phyloP scores from a whole-genome alignment of 2,329 filamentous ascomycete genomes.

The Diplodia seriata region DNA sequence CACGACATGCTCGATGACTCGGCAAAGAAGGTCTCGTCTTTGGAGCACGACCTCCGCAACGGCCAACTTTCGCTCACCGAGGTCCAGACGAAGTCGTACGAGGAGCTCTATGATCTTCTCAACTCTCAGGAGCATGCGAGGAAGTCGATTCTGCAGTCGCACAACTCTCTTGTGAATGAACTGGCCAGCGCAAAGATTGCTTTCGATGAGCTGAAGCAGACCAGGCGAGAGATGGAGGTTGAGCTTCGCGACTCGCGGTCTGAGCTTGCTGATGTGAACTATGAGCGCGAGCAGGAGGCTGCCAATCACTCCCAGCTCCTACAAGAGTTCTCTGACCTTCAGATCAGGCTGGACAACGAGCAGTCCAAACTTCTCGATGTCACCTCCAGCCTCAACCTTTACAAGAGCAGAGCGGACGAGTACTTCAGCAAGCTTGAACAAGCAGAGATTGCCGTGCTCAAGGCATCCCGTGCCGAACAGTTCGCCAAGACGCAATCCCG shows the following conservation, averaged over 20 bases:
- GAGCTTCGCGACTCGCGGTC: constrained; percentile 84
- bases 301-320: constrained; percentile 87
- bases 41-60: constrained; percentile 85
- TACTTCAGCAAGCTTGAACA: constrained; percentile 98
- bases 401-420: constrained; percentile 91
- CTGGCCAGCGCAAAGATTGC: constrained; percentile 85
- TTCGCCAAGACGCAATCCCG: constrained; percentile 89
- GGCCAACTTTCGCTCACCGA: constrained; percentile 90
- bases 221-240: constrained; percentile 79
- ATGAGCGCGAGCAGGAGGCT: constrained; percentile 83
- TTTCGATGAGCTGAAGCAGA: constrained; percentile 85
- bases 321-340: constrained; percentile 90
- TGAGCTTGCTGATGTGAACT: constrained; percentile 80
- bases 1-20: constrained; percentile 97
- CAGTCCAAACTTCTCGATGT: constrained; percentile 84
- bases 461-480: constrained; percentile 88
- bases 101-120: constrained; percentile 90
- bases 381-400: constrained; percentile 80
- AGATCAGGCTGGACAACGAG: constrained; percentile 90
- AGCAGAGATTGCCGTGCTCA: constrained; percentile 92
- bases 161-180: constrained; percentile 85
- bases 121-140: constrained; percentile 92
- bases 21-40: constrained; percentile 83
- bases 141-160: constrained; percentile 78
- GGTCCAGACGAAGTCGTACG: constrained; percentile 90